These are phyloP conservation scores for Oryza punctata DNA, from an alignment of 176 grass and related monocot genomes.

Conservation along the genomic window DNA sequence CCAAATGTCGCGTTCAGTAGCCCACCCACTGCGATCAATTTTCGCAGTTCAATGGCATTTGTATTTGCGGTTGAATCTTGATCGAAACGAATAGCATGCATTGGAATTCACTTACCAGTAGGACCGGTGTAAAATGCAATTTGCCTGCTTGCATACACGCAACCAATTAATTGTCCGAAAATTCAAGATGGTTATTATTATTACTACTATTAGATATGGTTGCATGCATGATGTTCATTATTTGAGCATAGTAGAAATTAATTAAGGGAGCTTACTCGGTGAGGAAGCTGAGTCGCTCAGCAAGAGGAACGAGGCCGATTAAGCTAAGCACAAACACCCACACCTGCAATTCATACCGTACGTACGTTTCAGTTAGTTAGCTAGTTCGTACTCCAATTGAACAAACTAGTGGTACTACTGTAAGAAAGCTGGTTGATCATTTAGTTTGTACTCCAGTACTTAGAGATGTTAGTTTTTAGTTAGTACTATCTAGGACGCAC, in stretches of 20 bases:
- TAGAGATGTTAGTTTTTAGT: too few relatives aligned
- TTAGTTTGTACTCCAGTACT: too few relatives aligned
- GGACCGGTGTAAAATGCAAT: slow-evolving; percentile 80
- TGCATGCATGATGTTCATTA: background rate
- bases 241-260: too few relatives aligned
- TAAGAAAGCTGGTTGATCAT: too few relatives aligned
- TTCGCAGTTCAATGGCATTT: too few relatives aligned
- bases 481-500: too few relatives aligned
- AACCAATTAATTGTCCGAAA: background rate
- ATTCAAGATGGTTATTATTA: background rate
- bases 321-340: slow-evolving; percentile 82
- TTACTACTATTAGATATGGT: too few relatives aligned
- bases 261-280: slow-evolving; percentile 63
- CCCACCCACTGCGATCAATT: slow-evolving; percentile 61
- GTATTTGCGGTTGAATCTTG: background rate
- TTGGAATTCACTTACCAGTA: slow-evolving; percentile 51
- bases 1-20: slow-evolving; percentile 96
- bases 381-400: too few relatives aligned
- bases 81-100: background rate
- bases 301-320: slow-evolving; percentile 78
- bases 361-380: too few relatives aligned
- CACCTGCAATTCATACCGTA: slow-evolving; percentile 40
- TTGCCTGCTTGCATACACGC: slow-evolving; percentile 50
- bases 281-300: slow-evolving; percentile 95
- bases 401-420: too few relatives aligned